Evolutionary conservation across 768 basidiomycete species (phyloP).

Genomic region (Boletus eberwhitei): DNA sequence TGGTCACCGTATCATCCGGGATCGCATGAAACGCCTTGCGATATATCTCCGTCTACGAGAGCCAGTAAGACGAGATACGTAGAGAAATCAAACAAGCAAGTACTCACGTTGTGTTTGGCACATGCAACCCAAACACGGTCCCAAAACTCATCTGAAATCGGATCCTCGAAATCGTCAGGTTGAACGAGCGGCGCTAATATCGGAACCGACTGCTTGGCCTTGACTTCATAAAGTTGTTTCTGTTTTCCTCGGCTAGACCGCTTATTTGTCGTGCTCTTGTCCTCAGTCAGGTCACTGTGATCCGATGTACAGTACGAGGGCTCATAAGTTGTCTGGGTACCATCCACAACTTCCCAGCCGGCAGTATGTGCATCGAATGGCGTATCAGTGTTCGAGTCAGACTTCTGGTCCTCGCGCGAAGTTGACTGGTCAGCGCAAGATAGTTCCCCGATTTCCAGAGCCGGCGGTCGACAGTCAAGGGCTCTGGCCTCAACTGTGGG

Average conservation of each 20-base stretch:
- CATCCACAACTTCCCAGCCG: slow-evolving; percentile 44
- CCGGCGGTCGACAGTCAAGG: slow-evolving; percentile 43
- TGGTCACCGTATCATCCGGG: slow-evolving; percentile 89
- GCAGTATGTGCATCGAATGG: slow-evolving; percentile 34
- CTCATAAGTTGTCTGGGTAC: slow-evolving; percentile 41
- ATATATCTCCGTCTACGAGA: slow-evolving; percentile 82
- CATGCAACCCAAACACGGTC: slow-evolving; percentile 84
- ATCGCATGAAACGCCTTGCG: slow-evolving; percentile 92
- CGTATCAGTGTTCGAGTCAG: background rate
- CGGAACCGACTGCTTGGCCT: slow-evolving; percentile 56
- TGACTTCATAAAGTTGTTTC: slow-evolving; percentile 53
- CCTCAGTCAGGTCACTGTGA: slow-evolving; percentile 43
- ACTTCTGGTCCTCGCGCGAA: slow-evolving; percentile 14
- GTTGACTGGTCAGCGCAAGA: slow-evolving; percentile 30
- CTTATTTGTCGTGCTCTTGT: slow-evolving; percentile 47
- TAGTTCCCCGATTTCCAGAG: slow-evolving; percentile 28
- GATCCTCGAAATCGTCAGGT: slow-evolving; percentile 82
- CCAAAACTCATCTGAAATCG: slow-evolving; percentile 85
- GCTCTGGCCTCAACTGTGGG: slow-evolving; percentile 71
- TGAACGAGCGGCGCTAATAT: slow-evolving; percentile 70
- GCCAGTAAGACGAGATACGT: background rate
- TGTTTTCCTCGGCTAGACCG: slow-evolving; percentile 55
- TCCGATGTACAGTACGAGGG: slow-evolving; percentile 46
- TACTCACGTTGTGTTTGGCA: slow-evolving; percentile 81
- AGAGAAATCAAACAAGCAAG: slow-evolving; percentile 5